Evolutionary conservation across 345 rosid genomes (phyloP), one percentile per base, ranked within the genome.

Genomic region (Euphorbia lathyris): DNA sequence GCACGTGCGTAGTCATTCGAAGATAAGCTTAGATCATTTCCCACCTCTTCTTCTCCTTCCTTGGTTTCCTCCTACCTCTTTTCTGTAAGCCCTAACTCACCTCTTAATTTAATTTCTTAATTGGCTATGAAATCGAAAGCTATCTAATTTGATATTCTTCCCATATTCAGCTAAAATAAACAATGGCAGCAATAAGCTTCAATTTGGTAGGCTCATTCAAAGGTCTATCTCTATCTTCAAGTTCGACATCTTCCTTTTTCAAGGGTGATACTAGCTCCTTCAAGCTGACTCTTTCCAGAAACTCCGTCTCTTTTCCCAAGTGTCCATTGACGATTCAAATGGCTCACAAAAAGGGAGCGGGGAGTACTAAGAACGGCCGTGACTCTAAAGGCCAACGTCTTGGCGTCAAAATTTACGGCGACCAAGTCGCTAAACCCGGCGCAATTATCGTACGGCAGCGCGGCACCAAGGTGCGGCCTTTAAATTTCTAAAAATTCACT

Each of bases 351-450:
- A 94, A 94, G 76, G 97, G 98, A 67, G 97, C 97, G 14, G 98
- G 98, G 10, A 94, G 98, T 61, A 94, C 98, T n/a, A 94, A 94
- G 86, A 94, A 94, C 66, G 98, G 98, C 73, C 98, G 98, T 67
- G 98, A 94, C 74, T 94, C 98, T 42, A 77, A 27, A 13, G 98
- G 97, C 7, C 84, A 93, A 42, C 81, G 97, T 50, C 97, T 94
- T 36, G 97, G 97, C 29, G 98, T 94, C 74, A 94, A 94, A 83
- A 90, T 94, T 60, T 94, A 26, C 68, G 97, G 97, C 48, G 93
- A 94, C 76, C 98, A 94, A 74, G 83, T 70, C 9, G 98, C 98
- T 42, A 91, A 94, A 80, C 93, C 96, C 12, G 98, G 98, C 26
- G 85, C 98, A 17, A 91, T 94, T 58, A 94, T 94, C 61, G 86